Conservation (phyloP, 31 red algal species). For the Asparagopsis taxiformis region DNA sequence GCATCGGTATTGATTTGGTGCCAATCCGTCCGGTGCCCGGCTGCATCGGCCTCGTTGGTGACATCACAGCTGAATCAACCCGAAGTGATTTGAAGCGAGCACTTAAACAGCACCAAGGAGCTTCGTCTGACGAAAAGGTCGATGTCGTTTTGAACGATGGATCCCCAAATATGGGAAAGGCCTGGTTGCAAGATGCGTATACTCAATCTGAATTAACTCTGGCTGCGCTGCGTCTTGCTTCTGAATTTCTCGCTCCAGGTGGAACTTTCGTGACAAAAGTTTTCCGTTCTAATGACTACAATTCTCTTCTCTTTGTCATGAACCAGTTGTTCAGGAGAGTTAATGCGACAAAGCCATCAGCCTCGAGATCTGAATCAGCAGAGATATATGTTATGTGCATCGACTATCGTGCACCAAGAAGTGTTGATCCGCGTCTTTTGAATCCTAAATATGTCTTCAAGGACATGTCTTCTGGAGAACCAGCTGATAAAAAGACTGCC, state of each 20-base stretch:
- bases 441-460: conserved; percentile 97
- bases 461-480: conserved; percentile 39
- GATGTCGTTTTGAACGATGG: conserved; percentile 98
- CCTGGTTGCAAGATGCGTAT: conserved; percentile 98
- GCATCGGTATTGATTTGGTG: conserved; percentile 96
- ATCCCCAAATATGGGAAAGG: conserved; percentile 96
- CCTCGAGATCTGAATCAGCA: conserved; percentile 83
- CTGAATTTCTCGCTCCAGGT: conserved; percentile 72
- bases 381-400: conserved; percentile 97
- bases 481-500: not conserved
- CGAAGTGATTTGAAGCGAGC: conserved; percentile 62
- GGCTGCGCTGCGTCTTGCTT: conserved; percentile 76
- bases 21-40: conserved; percentile 77
- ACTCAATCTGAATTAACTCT: conserved; percentile 93
- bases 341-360: conserved; percentile 90
- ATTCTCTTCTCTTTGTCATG: conserved; percentile 89
- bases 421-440: conserved; percentile 75
- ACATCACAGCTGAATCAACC: conserved; percentile 87
- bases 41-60: conserved; percentile 64
- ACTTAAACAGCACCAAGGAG: conserved; percentile 9
- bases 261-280: conserved; percentile 97
- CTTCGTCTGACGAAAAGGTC: conserved; percentile 44
- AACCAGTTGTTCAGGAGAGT: conserved; percentile 87
- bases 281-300: conserved; percentile 94
- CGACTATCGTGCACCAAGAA: conserved; percentile 69